phyloP scores from a whole-genome alignment of 179 eudicot species.

The Camellia oleifera region DNA sequence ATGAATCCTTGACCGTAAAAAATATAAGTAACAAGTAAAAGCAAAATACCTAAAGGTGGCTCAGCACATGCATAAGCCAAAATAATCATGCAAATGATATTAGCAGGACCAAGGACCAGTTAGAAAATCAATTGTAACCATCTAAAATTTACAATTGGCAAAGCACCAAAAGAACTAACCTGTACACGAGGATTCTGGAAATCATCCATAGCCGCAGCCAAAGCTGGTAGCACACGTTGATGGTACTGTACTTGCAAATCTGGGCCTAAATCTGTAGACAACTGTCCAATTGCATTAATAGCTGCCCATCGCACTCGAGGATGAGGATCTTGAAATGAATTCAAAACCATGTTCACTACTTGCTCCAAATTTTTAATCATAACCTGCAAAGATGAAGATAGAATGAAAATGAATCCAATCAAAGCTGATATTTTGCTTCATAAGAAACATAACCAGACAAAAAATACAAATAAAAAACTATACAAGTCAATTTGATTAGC shows the following conservation, averaged over 20 bases:
- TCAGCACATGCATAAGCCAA: neutral
- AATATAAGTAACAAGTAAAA: neutral
- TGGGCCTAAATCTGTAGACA: conserved; percentile 92
- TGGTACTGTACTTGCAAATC: conserved; percentile 88
- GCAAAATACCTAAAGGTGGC: neutral
- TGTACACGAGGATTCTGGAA: conserved; percentile 94
- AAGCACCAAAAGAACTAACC: conserved; percentile 33
- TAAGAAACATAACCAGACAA: neutral
- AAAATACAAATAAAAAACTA: neutral
- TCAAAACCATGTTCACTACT: conserved; percentile 81
- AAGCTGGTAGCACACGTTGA: conserved; percentile 74
- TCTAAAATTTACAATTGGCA: neutral
- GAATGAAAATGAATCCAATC: neutral
- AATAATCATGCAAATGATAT: neutral
- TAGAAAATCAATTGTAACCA: neutral
- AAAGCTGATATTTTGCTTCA: neutral
- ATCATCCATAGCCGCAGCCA: conserved; percentile 92
- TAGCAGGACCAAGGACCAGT: neutral
- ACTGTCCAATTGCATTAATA: conserved; percentile 92
- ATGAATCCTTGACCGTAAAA: neutral
- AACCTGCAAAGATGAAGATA: conserved; percentile 46
- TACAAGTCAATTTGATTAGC: neutral
- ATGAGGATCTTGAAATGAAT: conserved; percentile 87
- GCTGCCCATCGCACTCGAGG: conserved; percentile 99
- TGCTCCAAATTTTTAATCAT: conserved; percentile 87